Percentiles rank a stretch among this genome's conserved stretches.
These are phyloP conservation scores for Huntiella decipiens DNA, from an alignment of 2,329 filamentous ascomycete genomes.

Conservation along the genomic window DNA sequence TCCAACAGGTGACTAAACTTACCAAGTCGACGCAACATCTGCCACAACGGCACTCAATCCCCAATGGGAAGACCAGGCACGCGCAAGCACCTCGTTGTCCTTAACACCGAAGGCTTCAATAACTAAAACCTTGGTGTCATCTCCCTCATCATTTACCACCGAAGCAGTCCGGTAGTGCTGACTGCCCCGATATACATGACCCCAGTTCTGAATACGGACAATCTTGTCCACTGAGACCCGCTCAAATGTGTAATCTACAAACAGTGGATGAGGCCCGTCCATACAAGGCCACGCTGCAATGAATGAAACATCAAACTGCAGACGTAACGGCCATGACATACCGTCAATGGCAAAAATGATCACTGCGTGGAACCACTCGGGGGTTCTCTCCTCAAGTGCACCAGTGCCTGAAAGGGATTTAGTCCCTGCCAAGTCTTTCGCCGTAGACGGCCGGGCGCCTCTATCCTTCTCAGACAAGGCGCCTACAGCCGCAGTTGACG, in stretches of 20 bases:
- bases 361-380: constrained; percentile 38
- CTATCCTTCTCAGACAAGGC: neutral
- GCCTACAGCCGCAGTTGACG: constrained; percentile 12
- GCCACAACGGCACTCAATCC: constrained; percentile 53
- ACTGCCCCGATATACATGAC: constrained; percentile 21
- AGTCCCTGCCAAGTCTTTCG: neutral
- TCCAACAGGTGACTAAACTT: constrained; percentile 16
- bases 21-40: constrained; percentile 50
- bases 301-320: constrained; percentile 47
- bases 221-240: constrained; percentile 44
- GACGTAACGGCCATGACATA: constrained; percentile 41
- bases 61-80: constrained; percentile 63
- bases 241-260: constrained; percentile 49
- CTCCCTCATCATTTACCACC: constrained; percentile 13
- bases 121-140: constrained; percentile 37
- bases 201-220: constrained; percentile 48
- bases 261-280: constrained; percentile 47
- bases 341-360: constrained; percentile 46
- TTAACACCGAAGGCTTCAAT: constrained; percentile 54
- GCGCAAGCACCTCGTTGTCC: constrained; percentile 58
- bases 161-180: constrained; percentile 11
- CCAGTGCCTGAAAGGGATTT: neutral
- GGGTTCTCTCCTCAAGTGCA: constrained; percentile 12
- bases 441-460: constrained; percentile 12
- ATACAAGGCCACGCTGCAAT: constrained; percentile 46